phyloP scores from a whole-genome alignment of 129 eudicot species.

The Artemisia annua region DNA sequence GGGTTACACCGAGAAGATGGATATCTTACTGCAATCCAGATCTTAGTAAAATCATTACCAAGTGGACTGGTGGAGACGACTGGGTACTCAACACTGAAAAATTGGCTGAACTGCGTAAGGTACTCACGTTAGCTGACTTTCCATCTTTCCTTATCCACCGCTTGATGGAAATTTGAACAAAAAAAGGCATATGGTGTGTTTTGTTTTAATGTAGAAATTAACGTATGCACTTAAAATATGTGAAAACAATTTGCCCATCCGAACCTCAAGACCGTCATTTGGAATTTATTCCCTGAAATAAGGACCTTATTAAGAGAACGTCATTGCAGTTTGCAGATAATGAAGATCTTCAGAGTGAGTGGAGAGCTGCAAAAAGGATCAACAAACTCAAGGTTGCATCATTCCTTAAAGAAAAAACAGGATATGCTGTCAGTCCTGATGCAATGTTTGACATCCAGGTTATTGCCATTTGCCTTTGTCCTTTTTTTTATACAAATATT shows the following conservation, averaged over 20 bases:
- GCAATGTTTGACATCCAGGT: slow-evolving; percentile 99
- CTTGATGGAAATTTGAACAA: background rate
- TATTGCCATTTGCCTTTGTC: slow-evolving; percentile 14
- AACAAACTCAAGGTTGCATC: slow-evolving; percentile 80
- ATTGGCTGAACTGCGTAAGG: slow-evolving; percentile 81
- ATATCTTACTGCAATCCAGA: slow-evolving; percentile 88
- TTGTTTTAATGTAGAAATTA: background rate
- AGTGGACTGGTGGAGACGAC: slow-evolving; percentile 85
- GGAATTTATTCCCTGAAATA: slow-evolving; percentile 10
- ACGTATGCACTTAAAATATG: background rate
- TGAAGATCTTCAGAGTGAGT: slow-evolving; percentile 76
- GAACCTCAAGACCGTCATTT: slow-evolving; percentile 16
- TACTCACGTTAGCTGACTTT: slow-evolving; percentile 23
- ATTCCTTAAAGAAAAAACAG: slow-evolving; percentile 74
- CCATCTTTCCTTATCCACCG: slow-evolving; percentile 1
- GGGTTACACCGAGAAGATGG: slow-evolving; percentile 99
- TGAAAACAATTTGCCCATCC: slow-evolving; percentile 14
- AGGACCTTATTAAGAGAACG: background rate
- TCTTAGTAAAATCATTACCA: slow-evolving; percentile 72
- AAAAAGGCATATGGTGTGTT: background rate
- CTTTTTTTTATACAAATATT: slow-evolving; percentile 4
- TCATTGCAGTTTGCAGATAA: slow-evolving; percentile 75
- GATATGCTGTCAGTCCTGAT: slow-evolving; percentile 83
- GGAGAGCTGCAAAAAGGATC: slow-evolving; percentile 83
- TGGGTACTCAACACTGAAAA: slow-evolving; percentile 90